Base-by-base conservation (phyloP, 306 rosid genomes). In the Mimosa bimucronata region DNA sequence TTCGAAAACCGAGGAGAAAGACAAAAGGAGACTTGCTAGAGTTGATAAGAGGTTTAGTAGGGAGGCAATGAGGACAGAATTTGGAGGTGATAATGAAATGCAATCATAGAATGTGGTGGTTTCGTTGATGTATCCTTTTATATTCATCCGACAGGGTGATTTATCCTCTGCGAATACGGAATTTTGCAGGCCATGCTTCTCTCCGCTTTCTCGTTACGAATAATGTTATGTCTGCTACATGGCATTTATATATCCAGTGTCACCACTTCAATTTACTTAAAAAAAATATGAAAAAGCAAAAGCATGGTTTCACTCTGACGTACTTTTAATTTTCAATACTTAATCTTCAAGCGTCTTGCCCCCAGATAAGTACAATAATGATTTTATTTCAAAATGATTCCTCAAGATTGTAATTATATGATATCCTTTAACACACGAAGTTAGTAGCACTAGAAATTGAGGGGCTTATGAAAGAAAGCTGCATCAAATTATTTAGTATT, bases 31-130 rank as follows among this genome's bases (percentile, higher is more conserved):
- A 73, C 53, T 37, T 53, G 44, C 9, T 45, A 55, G 77, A 58
- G 85, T 68, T 46, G 87, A 70, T 75, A 66, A 80, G 88, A 79
- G 38, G 89, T 66, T 78, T 78, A 58, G 75, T 48, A 41, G 73
- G 71, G 64, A 78, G 79, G 66, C 79, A 84, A 65, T 64, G 81
- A 74, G 74, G 87, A 71, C 79, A 84, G 81, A 84, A 65, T 57
- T 76, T 69, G 58, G 53, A 73, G 45, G 26, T 62, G 78, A 72
- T 52, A 46, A 75, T 74, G 78, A 78, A 58, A 73, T 76, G 81
- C 87, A 85, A 85, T 85, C 89, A 83, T 31, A 68, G 60, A 42
- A 73, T 79, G 73, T 71, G 68, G 75, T 70, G 77, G 62, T 76
- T 70, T 31, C 46, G 42, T 65, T 76, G 68, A 62, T 38, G 74